Evolutionary conservation across 495 filamentous ascomycete genomes (phyloP), one percentile per base, ranked within the genome.

Genomic region (Aspergillus ellipticus): DNA sequence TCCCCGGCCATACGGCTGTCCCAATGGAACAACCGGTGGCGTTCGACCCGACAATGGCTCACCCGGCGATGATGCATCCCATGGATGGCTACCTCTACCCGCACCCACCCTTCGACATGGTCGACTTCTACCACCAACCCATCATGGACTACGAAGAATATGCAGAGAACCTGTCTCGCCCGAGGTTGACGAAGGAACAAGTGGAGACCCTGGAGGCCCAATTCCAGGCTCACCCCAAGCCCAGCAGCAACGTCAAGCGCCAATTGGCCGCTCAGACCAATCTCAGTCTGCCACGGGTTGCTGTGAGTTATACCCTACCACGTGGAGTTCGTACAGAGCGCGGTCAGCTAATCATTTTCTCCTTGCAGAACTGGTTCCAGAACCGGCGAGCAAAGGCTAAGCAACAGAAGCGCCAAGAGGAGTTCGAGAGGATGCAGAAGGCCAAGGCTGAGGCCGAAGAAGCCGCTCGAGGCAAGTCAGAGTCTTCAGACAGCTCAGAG

Each of bases 331-430:
- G 21, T 26, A 6, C 9, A 41, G 33, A 42, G 28, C 11, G 4
- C 49, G 10, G 48, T 48, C 42, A 29, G n/a, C 59, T 66, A 61
- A 66, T 49, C 24, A 41, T 42, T 39, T 43, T n/a, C n/a, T n/a
- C n/a, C n/a, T 17, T 49, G 33, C 53, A 94, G 90, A 93, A 93
- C 62, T 94, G 90, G 90, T 96, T 93, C 70, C 90, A 95, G 67
- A 95, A 94, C 67, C 81, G 90, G 49, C 85, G 90, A 37, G 89
- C 88, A 52, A 90, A 92, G 66, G 87, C 87, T 28, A 92, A 91
- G 74, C 85, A 89, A 60, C 83, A 90, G 64, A 85, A 77, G 64
- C 82, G 85, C 66, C 85, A 87, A 65, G 82, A 85, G 65, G 85
- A 90, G 63, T 85, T 66, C 69, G 75, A 76, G 63, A 72, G 71